Base-by-base conservation (phyloP, 2,329 filamentous ascomycete species). In the Waltergamsia citrina region DNA sequence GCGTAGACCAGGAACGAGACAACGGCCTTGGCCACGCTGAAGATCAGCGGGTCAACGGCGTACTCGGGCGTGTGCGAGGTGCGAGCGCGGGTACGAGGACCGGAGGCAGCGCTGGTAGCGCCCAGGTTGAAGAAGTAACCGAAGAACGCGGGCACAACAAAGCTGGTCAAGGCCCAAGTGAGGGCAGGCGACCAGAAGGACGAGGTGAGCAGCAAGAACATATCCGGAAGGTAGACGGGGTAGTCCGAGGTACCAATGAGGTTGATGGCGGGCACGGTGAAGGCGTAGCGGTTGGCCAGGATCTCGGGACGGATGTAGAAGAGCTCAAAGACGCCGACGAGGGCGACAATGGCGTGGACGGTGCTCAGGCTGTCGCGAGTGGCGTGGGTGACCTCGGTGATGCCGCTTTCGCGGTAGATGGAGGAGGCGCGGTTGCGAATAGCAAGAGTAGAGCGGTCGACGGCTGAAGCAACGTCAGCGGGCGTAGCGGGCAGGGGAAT, bases 111-210 rank as follows among this genome's bases (percentile, higher is more conserved):
- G 47, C 54, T 63, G 47, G 65, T 70, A 32, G 67, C 62, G 25
- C 79, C 85, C 49, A 95, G 59, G 59, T 96, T 96, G 72, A 94
- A 82, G 55, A 95, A 94, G 64, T 92, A 96, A 18, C 84, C 85
- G 27, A 78, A 67, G 21, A 83, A 41, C 32, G 79, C 63, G 2
- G 90, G 90, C 19, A 90, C 43, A 28, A 84, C 49, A 35, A 85
- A 56, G 51, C 75, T 82, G 8, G 86, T 92, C 23, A 79, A 53
- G 5, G 75, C 54, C 87, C 88, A 96, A 15, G 87, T 68, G 7
- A 78, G 67, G 36, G 83, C 75, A 0, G 88, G 82, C 1, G 74
- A 78, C 90, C 90, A 96, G 69, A 94, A 96, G 18, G 72, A 71
- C 25, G 71, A 63, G 2, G 81, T 84, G 24, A 94, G 59, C 7